These are phyloP conservation scores for Ogataea wickerhamii DNA, from an alignment of 805 yeast species.

Conservation along the genomic window DNA sequence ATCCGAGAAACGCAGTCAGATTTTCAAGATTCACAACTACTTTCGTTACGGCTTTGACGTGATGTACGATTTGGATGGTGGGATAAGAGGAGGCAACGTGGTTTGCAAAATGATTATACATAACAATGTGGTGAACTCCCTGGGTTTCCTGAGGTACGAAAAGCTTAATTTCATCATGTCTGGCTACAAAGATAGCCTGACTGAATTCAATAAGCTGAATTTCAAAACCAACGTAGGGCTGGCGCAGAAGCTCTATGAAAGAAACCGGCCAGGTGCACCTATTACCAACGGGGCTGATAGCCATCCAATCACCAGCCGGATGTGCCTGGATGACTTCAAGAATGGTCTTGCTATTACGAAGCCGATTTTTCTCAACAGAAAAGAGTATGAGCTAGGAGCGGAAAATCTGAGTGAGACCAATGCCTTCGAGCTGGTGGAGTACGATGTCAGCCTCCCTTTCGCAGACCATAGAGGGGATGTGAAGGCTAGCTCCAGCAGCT, in stretches of 20 bases:
- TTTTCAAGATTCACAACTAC: slow-evolving; percentile 49
- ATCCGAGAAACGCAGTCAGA: slow-evolving; percentile 10
- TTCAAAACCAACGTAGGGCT: neutral
- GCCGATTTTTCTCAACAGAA: slow-evolving; percentile 32
- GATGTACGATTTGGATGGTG: slow-evolving; percentile 39
- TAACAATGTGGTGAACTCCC: slow-evolving; percentile 48
- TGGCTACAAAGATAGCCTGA: neutral
- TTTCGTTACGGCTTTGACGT: slow-evolving; percentile 53
- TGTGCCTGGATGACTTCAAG: slow-evolving; percentile 1
- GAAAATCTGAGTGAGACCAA: slow-evolving; percentile 16
- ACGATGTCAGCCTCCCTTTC: too few relatives aligned
- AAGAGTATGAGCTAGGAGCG: slow-evolving; percentile 31
- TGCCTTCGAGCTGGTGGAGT: slow-evolving; percentile 29
- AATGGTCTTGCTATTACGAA: slow-evolving; percentile 4
- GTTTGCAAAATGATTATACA: slow-evolving; percentile 49
- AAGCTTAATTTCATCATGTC: slow-evolving; percentile 36
- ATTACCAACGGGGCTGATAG: neutral
- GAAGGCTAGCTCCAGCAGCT: slow-evolving; percentile 3
- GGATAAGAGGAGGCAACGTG: slow-evolving; percentile 29
- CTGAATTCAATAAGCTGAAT: neutral
- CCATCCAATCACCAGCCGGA: neutral
- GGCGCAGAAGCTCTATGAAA: neutral
- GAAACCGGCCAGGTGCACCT: neutral
- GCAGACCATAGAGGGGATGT: neutral
- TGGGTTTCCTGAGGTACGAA: slow-evolving; percentile 53